These are phyloP conservation scores for Choanephora cucurbitarum DNA, from an alignment of 371 early-diverging fungal species.

Conservation along the genomic window DNA sequence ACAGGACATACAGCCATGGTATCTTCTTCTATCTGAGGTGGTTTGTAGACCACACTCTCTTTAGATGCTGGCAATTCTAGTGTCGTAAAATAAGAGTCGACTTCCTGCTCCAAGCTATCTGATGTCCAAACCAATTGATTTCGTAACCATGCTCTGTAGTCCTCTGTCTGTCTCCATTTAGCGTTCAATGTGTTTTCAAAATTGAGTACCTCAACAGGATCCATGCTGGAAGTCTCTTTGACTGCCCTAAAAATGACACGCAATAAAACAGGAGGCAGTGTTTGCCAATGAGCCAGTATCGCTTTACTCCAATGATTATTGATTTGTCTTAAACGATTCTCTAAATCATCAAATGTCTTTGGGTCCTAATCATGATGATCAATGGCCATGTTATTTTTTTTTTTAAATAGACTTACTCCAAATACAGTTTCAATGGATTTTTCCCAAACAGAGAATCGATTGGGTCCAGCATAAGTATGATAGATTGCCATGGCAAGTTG, in stretches of 20 bases:
- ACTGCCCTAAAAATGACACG: conserved; percentile 36
- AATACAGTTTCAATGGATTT: conserved; percentile 49
- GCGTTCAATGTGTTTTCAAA: conserved; percentile 35
- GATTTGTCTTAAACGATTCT: conserved; percentile 13
- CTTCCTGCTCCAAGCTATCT: conserved; percentile 8
- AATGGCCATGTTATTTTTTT: neutral
- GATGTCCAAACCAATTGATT: conserved; percentile 1
- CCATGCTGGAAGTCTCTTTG: conserved; percentile 7
- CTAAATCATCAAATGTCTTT: conserved; percentile 27
- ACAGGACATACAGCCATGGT: conserved; percentile 27
- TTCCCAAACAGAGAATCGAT: conserved; percentile 57
- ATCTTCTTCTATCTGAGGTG: conserved; percentile 16
- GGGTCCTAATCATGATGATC: too few species aligned
- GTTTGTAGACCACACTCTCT: conserved; percentile 21
- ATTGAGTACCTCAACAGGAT: conserved; percentile 23
- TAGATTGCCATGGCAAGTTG: conserved; percentile 46
- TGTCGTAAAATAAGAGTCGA: conserved; percentile 21
- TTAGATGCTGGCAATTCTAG: neutral
- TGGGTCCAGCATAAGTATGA: conserved; percentile 59
- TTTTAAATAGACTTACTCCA: conserved; percentile 37
- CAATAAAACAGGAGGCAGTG: conserved; percentile 33
- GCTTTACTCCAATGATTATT: conserved; percentile 34
- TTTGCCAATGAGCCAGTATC: conserved; percentile 35
- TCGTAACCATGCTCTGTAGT: conserved; percentile 35
- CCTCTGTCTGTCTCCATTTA: conserved; percentile 41